These are phyloP conservation scores for Neofusicoccum umdonicola DNA, from an alignment of 2,329 filamentous ascomycete species.

Conservation along the genomic window DNA sequence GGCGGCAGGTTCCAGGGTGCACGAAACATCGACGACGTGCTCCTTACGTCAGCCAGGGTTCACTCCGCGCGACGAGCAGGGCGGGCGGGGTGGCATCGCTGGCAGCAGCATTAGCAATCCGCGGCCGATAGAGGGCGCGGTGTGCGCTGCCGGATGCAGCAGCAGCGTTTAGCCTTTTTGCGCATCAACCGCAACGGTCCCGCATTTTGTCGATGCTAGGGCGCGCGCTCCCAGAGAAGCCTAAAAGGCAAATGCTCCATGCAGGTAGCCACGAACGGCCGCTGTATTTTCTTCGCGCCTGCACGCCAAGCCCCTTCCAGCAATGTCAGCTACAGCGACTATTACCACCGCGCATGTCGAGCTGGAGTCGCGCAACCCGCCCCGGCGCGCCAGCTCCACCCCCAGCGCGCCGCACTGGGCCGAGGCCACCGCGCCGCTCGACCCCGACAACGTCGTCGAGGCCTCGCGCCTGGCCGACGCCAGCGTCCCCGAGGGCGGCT, in stretches of 20 bases:
- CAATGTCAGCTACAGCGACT: slow-evolving; percentile 14
- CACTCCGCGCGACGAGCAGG: too few relatives aligned
- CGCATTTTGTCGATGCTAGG: slow-evolving; percentile 13
- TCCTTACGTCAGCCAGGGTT: slow-evolving; percentile 14
- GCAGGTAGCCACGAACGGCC: background rate
- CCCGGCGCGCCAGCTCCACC: background rate
- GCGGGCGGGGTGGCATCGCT: too few relatives aligned
- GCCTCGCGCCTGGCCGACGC: slow-evolving; percentile 18
- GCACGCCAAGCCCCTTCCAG: background rate
- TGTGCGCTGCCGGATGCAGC: background rate
- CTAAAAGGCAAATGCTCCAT: slow-evolving; percentile 9
- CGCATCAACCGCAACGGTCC: background rate
- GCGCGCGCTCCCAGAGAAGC: background rate
- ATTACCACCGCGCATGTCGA: background rate
- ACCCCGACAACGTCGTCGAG: slow-evolving; percentile 14
- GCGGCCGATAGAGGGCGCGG: background rate
- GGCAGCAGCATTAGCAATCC: too few relatives aligned
- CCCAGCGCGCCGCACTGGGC: background rate
- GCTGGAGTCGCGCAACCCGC: background rate
- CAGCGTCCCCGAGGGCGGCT: slow-evolving; percentile 52
- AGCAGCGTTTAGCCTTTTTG: background rate
- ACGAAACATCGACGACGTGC: background rate
- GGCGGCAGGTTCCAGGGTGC: slow-evolving; percentile 7
- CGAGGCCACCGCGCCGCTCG: slow-evolving; percentile 6
- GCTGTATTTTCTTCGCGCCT: background rate